phyloP scores from a whole-genome alignment of 169 alveolate genomes.

The Besnoitia besnoiti region DNA sequence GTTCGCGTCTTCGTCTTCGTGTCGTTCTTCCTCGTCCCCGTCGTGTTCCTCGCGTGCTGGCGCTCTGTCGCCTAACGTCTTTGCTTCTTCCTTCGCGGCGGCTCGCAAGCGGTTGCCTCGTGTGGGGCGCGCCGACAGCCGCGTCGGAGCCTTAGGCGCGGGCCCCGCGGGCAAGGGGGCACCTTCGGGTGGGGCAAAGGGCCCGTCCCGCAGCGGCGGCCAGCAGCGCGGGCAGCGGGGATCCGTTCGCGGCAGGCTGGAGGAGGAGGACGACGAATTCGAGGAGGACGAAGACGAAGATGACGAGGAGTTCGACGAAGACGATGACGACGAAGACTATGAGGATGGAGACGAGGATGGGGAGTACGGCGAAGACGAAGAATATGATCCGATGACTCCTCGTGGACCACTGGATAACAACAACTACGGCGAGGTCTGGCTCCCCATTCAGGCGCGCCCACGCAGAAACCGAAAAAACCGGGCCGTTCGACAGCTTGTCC shows the following conservation, averaged over 20 bases:
- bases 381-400: slow-evolving; percentile 66
- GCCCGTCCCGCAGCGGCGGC: not conserved
- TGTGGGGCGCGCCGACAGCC: not conserved
- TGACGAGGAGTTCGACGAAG: slow-evolving; percentile 42
- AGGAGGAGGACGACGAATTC: slow-evolving; percentile 48
- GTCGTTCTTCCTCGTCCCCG: not conserved
- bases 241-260: not conserved
- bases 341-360: slow-evolving; percentile 49
- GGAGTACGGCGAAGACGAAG: slow-evolving; percentile 57
- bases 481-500: slow-evolving; percentile 59
- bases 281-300: slow-evolving; percentile 59
- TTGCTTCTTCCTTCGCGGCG: not conserved
- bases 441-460: slow-evolving; percentile 64
- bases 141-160: not conserved
- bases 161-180: not conserved
- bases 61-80: not conserved
- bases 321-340: slow-evolving; percentile 38
- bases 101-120: not conserved
- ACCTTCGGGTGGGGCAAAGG: slow-evolving; percentile 15
- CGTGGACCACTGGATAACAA: slow-evolving; percentile 63
- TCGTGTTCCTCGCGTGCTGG: not conserved
- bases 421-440: slow-evolving; percentile 69
- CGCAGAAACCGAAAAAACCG: slow-evolving; percentile 66
- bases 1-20: not conserved
- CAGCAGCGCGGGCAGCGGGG: not conserved